Evolutionary conservation across 179 eudicot species (phyloP).

Genomic region (Beta lomatogona): DNA sequence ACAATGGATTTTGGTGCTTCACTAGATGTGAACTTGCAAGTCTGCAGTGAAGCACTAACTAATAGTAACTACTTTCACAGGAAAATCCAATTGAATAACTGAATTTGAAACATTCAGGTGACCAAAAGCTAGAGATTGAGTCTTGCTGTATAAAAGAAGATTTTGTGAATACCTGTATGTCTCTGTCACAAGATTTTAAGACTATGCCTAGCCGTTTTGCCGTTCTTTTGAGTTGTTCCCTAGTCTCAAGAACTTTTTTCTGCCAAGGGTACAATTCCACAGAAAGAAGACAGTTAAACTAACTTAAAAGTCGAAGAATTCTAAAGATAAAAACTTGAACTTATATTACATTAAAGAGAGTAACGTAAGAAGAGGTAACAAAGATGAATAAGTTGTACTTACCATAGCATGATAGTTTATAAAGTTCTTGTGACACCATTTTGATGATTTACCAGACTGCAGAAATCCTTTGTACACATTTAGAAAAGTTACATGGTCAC

Average conservation of each 20-base stretch:
- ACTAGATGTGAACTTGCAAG: neutral
- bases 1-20: neutral
- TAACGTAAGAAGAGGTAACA: neutral
- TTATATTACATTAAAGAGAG: neutral
- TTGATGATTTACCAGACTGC: constrained; percentile 81
- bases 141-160: constrained; percentile 2
- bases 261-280: constrained; percentile 36
- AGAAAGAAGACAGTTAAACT: constrained; percentile 2
- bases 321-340: neutral
- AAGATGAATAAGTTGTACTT: constrained; percentile 21
- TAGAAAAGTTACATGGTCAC: constrained; percentile 94
- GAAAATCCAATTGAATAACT: neutral
- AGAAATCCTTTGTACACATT: constrained; percentile 93
- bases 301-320: neutral
- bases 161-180: constrained; percentile 58
- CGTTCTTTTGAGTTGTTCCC: constrained; percentile 87
- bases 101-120: neutral
- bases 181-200: constrained; percentile 77
- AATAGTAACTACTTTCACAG: neutral
- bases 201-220: constrained; percentile 69
- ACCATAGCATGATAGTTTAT: constrained; percentile 98
- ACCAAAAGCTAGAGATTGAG: neutral
- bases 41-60: neutral
- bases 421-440: constrained; percentile 92
- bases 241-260: constrained; percentile 81